Conservation (phyloP, 2,329 filamentous ascomycete genomes). For the Fusarium setosum region DNA sequence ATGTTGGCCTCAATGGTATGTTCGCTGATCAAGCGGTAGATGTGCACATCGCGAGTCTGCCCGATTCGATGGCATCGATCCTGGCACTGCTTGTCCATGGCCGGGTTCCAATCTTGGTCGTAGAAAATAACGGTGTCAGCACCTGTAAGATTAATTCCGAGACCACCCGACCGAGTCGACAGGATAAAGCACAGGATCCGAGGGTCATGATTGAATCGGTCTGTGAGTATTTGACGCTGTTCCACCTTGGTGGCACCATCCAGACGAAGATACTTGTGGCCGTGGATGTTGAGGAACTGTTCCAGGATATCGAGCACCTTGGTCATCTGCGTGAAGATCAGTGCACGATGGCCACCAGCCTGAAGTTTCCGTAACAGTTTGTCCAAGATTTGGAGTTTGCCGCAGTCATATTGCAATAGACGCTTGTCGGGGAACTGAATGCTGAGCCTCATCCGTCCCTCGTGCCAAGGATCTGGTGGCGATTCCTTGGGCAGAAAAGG, state of each 20-base stretch:
- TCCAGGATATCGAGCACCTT: conserved; percentile 98
- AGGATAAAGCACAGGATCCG: conserved; percentile 96
- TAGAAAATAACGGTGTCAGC: conserved; percentile 99
- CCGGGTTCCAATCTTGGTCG: conserved; percentile 98
- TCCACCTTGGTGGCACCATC: conserved; percentile 98
- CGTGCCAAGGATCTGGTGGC: conserved; percentile 86
- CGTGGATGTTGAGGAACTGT: conserved; percentile 97
- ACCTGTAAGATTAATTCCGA: conserved; percentile 96
- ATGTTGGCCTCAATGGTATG: conserved; percentile 99
- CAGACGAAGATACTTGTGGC: conserved; percentile 94
- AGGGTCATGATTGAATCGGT: conserved; percentile 95
- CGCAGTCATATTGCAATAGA: conserved; percentile 97
- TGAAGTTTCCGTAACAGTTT: conserved; percentile 87
- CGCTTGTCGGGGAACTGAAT: conserved; percentile 98
- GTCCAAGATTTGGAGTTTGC: conserved; percentile 92
- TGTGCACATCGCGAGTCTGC: conserved; percentile 96
- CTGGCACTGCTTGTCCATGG: conserved; percentile 99
- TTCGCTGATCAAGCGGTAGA: conserved; percentile 93
- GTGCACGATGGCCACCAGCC: conserved; percentile 87
- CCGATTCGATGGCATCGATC: conserved; percentile 97
- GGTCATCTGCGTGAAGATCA: conserved; percentile 99
- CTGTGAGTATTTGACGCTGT: conserved; percentile 92
- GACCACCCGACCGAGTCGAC: conserved; percentile 90
- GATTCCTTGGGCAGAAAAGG: conserved; percentile 68
- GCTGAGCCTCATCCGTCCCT: conserved; percentile 89